phyloP scores from a whole-genome alignment of 345 rosid species.

The Combretum micranthum region DNA sequence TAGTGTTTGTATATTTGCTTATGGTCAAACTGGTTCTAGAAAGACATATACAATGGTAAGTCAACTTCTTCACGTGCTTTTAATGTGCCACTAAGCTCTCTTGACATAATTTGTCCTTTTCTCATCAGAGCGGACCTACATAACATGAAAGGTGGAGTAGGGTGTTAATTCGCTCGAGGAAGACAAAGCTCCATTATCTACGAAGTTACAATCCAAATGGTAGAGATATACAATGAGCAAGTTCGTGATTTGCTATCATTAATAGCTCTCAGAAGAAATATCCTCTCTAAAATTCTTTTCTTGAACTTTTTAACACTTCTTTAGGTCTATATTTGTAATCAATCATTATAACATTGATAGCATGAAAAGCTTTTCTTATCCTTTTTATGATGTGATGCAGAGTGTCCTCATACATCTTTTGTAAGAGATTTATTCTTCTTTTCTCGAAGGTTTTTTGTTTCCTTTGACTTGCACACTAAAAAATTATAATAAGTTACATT shows the following conservation, averaged over 20 bases:
- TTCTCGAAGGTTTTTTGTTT: slow-evolving; percentile 12
- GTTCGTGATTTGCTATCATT: slow-evolving; percentile 84
- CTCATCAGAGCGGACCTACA: slow-evolving; percentile 80
- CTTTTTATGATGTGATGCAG: neutral
- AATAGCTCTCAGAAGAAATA: slow-evolving; percentile 73
- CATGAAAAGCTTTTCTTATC: neutral
- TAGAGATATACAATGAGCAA: slow-evolving; percentile 97
- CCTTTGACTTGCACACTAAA: slow-evolving; percentile 87
- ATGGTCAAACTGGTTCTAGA: slow-evolving; percentile 99
- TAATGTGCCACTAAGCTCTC: slow-evolving; percentile 6
- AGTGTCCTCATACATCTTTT: neutral
- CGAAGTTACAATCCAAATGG: slow-evolving; percentile 97
- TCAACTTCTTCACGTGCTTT: slow-evolving; percentile 4
- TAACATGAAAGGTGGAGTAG: slow-evolving; percentile 77
- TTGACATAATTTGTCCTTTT: slow-evolving; percentile 3
- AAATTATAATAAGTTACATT: too few species aligned
- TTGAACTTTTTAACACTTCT: neutral
- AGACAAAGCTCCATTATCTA: slow-evolving; percentile 60
- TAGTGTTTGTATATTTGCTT: slow-evolving; percentile 97
- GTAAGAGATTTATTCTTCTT: neutral
- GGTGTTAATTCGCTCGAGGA: slow-evolving; percentile 82
- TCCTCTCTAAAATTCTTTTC: slow-evolving; percentile 39
- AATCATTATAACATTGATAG: too few species aligned
- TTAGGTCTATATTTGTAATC: too few species aligned
- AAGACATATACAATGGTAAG: slow-evolving; percentile 96